Evolutionary conservation across 108 stramenopile species (phyloP).

Genomic region (Fragilariopsis cylindrus): DNA sequence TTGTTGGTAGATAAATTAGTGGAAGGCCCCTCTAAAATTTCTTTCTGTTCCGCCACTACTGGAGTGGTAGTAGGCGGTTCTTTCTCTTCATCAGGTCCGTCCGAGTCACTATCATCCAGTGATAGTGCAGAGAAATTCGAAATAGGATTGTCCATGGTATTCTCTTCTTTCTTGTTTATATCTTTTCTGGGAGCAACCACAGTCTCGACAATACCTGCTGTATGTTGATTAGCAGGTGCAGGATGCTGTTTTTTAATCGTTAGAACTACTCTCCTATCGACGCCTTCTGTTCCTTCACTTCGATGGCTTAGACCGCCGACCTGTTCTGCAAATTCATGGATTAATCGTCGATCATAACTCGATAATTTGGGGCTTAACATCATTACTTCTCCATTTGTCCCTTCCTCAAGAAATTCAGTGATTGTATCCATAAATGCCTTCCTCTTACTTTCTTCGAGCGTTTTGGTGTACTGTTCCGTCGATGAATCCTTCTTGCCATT

Average conservation of each 20-base stretch:
- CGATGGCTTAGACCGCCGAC: slow-evolving; percentile 52
- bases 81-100: slow-evolving; percentile 18
- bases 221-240: neutral
- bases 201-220: neutral
- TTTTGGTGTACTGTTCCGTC: neutral
- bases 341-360: slow-evolving; percentile 48
- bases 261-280: slow-evolving; percentile 45
- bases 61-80: neutral
- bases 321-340: slow-evolving; percentile 63
- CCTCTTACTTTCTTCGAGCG: slow-evolving; percentile 23
- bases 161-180: slow-evolving; percentile 2
- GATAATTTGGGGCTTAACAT: slow-evolving; percentile 40
- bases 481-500: neutral
- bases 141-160: slow-evolving; percentile 18
- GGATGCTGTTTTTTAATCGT: slow-evolving; percentile 28
- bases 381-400: slow-evolving; percentile 51
- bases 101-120: slow-evolving; percentile 30
- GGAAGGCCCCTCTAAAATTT: neutral
- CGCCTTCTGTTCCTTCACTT: slow-evolving; percentile 49
- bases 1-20: slow-evolving; percentile 18
- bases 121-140: slow-evolving; percentile 37
- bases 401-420: slow-evolving; percentile 43
- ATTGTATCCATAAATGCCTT: slow-evolving; percentile 55
- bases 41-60: neutral
- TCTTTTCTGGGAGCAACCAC: slow-evolving; percentile 7